Evolutionary conservation across 768 basidiomycete species (phyloP).

Genomic region (Exsudoporus frostii): DNA sequence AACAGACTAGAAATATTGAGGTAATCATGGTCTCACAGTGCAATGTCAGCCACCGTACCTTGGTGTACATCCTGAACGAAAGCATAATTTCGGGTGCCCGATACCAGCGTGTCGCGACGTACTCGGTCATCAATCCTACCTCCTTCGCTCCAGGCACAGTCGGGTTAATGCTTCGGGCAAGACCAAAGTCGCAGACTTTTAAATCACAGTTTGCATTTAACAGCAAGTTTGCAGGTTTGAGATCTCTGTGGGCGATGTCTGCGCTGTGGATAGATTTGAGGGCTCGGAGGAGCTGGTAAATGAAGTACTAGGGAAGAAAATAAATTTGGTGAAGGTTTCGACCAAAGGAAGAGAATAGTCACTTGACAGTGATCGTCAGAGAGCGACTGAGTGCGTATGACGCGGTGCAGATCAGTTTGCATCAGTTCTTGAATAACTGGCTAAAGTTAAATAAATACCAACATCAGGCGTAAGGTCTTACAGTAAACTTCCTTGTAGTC

Average conservation of each 20-base stretch:
- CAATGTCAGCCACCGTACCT: slow-evolving; percentile 36
- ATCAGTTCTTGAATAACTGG: slow-evolving; percentile 83
- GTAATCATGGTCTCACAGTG: slow-evolving; percentile 6
- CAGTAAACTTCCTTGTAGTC: slow-evolving; percentile 88
- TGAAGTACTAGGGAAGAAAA: slow-evolving; percentile 55
- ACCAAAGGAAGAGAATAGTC: slow-evolving; percentile 11
- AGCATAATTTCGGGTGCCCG: slow-evolving; percentile 94
- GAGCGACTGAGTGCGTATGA: slow-evolving; percentile 85
- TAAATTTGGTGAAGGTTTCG: neutral
- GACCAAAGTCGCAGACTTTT: slow-evolving; percentile 87
- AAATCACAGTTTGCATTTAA: slow-evolving; percentile 89
- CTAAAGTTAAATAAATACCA: slow-evolving; percentile 4
- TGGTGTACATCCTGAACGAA: slow-evolving; percentile 86
- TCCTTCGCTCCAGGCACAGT: slow-evolving; percentile 54
- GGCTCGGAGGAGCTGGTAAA: slow-evolving; percentile 81
- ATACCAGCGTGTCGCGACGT: slow-evolving; percentile 92
- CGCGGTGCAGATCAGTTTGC: slow-evolving; percentile 89
- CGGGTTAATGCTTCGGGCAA: slow-evolving; percentile 65
- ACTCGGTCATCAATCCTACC: slow-evolving; percentile 72
- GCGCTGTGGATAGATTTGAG: slow-evolving; percentile 89
- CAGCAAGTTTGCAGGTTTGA: slow-evolving; percentile 85
- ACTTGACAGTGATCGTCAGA: slow-evolving; percentile 90
- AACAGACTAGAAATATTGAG: slow-evolving; percentile 43
- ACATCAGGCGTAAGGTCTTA: slow-evolving; percentile 29
- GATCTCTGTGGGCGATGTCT: slow-evolving; percentile 72